Evolutionary conservation across 2,329 filamentous ascomycete species (phyloP), one percentile per base, ranked within the genome.

Genomic region (Ophiostoma ulmi): DNA sequence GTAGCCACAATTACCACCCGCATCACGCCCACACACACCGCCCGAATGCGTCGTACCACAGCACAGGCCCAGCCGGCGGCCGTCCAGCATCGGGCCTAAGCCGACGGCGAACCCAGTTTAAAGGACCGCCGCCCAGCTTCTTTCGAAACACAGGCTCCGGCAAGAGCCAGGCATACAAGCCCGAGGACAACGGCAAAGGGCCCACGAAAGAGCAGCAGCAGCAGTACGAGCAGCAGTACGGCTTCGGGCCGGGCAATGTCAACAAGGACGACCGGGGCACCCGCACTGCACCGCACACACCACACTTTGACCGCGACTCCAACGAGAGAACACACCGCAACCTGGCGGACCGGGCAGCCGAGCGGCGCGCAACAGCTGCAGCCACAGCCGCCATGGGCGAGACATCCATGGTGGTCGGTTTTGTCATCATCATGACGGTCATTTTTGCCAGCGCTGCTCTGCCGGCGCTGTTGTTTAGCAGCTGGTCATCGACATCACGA

Each of bases 81-180:
- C 87, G 95, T 0, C 89, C 94, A 0, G 88, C 95, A 0, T 92
- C 88, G 0, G 95, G 95, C 0, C 82, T 99, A 41, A 93, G 90
- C 78, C 87, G 90, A 58, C 87, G 94, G 35, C 85, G 92, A 2
- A 87, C 88, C 1, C 85, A 89, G 5, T 97, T 96, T 79, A 87
- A 87, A 26, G 94, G 94, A 0, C 94, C 95, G 3, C 94, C 95
- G 68, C 94, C 94, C 0, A 92, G 88, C 74, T 98, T 97, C 81
- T 97, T 93, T 80, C 86, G 90, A 22, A 89, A 79, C 71, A 79
- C 77, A 0, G 78, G 78, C n/a, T 72, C 72, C n/a, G 74, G 71
- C 44, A 70, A 71, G 52, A 69, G 70, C 31, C 35, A 71, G 74
- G 72, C 70, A 0, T 36, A 67, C 38, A 64, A 78, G 74, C 69